phyloP scores from a whole-genome alignment of 2,329 filamentous ascomycete species.

The Hirsutella thompsonii region DNA sequence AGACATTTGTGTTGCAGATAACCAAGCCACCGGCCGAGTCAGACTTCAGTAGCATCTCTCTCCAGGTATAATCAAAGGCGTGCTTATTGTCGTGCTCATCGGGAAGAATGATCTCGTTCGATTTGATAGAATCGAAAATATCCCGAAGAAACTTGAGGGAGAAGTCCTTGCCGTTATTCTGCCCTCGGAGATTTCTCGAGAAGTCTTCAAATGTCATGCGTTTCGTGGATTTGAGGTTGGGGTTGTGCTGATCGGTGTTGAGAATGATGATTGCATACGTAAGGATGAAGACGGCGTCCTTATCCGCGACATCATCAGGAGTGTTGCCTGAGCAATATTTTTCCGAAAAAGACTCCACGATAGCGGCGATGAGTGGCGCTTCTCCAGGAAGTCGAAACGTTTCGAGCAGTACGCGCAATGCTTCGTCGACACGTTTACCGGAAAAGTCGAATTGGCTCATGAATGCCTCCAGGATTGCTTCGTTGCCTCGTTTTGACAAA shows the following conservation, averaged over 20 bases:
- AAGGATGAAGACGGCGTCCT: constrained; percentile 79
- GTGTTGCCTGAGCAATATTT: constrained; percentile 63
- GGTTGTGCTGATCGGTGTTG: constrained; percentile 94
- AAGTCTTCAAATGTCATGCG: constrained; percentile 83
- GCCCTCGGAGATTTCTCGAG: constrained; percentile 75
- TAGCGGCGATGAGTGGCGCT: constrained; percentile 82
- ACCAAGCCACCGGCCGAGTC: constrained; percentile 60
- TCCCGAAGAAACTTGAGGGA: constrained; percentile 67
- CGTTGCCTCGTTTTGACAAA: constrained; percentile 81
- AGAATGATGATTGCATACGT: constrained; percentile 96
- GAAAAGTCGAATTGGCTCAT: constrained; percentile 80
- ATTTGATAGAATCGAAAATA: constrained; percentile 85
- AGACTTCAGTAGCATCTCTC: constrained; percentile 79
- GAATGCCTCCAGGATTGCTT: constrained; percentile 72
- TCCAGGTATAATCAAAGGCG: constrained; percentile 96
- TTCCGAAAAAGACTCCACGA: constrained; percentile 76
- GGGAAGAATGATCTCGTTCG: constrained; percentile 88
- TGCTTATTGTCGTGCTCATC: constrained; percentile 96
- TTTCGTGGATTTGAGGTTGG: constrained; percentile 64
- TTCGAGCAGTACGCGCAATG: constrained; percentile 73
- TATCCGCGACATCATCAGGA: constrained; percentile 65
- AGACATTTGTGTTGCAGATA: constrained; percentile 83
- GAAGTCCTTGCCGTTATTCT: constrained; percentile 80
- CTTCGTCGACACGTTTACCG: constrained; percentile 80
- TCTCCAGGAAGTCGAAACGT: constrained; percentile 91